phyloP scores from a whole-genome alignment of 2,329 filamentous ascomycete genomes.

The Xylariaceae sp. region DNA sequence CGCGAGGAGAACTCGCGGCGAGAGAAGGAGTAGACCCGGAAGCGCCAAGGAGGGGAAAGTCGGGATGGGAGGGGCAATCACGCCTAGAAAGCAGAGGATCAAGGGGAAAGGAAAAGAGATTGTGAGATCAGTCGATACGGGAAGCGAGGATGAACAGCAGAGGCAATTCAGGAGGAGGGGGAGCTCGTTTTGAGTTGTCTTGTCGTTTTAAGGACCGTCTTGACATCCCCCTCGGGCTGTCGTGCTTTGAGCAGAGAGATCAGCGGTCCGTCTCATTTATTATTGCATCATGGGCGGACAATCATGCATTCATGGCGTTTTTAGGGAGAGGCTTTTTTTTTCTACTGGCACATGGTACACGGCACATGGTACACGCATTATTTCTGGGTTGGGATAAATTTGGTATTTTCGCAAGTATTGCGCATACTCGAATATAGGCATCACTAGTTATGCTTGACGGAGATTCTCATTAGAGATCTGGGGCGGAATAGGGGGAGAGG shows the following conservation, averaged over 20 bases:
- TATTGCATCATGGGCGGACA: neutral
- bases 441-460: too few species aligned
- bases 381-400: neutral
- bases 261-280: neutral
- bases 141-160: slow-evolving; percentile 39
- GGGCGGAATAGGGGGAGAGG: too few species aligned
- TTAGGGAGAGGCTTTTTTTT: slow-evolving; percentile 15
- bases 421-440: too few species aligned
- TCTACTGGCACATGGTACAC: slow-evolving; percentile 15
- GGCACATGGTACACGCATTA: slow-evolving; percentile 12
- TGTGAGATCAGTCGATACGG: slow-evolving; percentile 44
- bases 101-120: slow-evolving; percentile 59
- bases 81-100: slow-evolving; percentile 36
- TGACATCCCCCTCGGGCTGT: too few species aligned
- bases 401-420: too few species aligned
- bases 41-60: slow-evolving; percentile 50
- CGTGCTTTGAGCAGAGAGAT: neutral
- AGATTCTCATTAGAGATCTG: too few species aligned
- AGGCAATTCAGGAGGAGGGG: slow-evolving; percentile 43
- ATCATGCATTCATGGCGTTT: slow-evolving; percentile 24
- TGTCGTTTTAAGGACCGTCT: neutral
- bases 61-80: slow-evolving; percentile 26
- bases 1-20: slow-evolving; percentile 2
- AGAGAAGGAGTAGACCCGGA: slow-evolving; percentile 43
- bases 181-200: slow-evolving; percentile 49